Percentiles rank a stretch among this genome's conserved stretches.
These are phyloP conservation scores for Deinandra increscens DNA, from an alignment of 129 eudicot species.

Conservation along the genomic window DNA sequence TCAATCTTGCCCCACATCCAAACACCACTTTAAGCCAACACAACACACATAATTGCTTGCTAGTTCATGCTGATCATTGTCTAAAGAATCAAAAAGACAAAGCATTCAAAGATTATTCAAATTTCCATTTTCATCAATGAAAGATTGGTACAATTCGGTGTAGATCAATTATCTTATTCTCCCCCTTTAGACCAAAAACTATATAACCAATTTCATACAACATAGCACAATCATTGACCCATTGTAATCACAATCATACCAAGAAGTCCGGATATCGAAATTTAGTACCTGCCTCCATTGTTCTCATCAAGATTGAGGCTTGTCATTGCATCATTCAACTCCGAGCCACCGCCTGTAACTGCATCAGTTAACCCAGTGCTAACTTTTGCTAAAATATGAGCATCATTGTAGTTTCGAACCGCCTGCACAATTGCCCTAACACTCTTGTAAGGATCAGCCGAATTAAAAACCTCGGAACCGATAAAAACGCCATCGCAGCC, in stretches of 20 bases:
- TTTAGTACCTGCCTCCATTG: conserved; percentile 24
- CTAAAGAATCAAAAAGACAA: not conserved
- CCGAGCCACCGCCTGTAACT: conserved; percentile 34
- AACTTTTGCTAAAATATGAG: conserved; percentile 52
- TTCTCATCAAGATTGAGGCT: conserved; percentile 50
- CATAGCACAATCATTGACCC: conserved; percentile 9
- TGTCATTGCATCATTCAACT: conserved; percentile 58
- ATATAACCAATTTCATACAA: conserved; percentile 5
- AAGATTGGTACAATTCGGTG: not conserved
- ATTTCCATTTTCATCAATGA: conserved; percentile 24
- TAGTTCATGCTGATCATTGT: not conserved
- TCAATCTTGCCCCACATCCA: not conserved
- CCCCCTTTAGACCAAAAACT: conserved; percentile 1
- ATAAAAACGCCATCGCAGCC: conserved; percentile 92
- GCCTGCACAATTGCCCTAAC: conserved; percentile 80
- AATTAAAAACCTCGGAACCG: conserved; percentile 60
- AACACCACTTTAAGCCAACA: not conserved
- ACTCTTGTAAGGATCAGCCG: conserved; percentile 53
- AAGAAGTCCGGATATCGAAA: not conserved
- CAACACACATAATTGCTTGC: not conserved
- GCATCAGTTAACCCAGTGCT: conserved; percentile 69
- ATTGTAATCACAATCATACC: not conserved
- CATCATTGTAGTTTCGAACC: conserved; percentile 75
- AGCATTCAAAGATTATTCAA: conserved; percentile 17
- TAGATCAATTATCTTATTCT: conserved; percentile 7